These are phyloP conservation scores for Solanum chiquidenum DNA, from an alignment of 257 asterid genomes.

Conservation along the genomic window DNA sequence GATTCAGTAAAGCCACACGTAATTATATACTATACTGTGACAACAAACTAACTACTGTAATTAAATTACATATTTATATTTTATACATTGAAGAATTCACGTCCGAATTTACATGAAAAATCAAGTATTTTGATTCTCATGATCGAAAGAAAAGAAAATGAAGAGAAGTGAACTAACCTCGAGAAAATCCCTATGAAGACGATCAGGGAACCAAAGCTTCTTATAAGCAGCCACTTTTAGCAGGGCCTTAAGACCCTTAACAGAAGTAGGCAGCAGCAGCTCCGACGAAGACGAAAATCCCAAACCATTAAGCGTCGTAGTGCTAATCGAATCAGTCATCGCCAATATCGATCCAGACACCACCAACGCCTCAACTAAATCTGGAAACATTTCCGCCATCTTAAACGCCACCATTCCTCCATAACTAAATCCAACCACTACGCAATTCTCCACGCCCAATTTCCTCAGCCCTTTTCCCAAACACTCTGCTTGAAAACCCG, in stretches of 20 bases:
- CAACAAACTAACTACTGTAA: neutral
- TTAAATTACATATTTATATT: neutral
- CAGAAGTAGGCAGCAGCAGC: conserved; percentile 63
- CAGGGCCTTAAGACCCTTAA: conserved; percentile 63
- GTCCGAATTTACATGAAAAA: neutral
- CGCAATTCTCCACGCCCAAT: conserved; percentile 60
- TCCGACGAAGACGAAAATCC: conserved; percentile 72
- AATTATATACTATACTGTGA: neutral
- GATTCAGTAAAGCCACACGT: neutral
- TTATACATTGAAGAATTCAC: neutral
- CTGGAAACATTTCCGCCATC: conserved; percentile 73
- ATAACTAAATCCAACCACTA: conserved; percentile 80
- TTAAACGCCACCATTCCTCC: conserved; percentile 96
- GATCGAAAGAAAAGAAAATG: neutral
- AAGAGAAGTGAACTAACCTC: conserved; percentile 29
- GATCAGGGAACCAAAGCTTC: conserved; percentile 88
- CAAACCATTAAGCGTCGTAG: conserved; percentile 32
- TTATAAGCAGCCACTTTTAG: conserved; percentile 62
- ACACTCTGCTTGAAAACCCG: conserved; percentile 68
- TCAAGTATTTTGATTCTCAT: neutral
- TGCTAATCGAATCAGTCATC: conserved; percentile 68
- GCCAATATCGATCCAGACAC: conserved; percentile 70
- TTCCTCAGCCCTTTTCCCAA: conserved; percentile 46
- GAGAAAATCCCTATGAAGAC: conserved; percentile 70
- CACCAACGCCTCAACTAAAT: conserved; percentile 52